These are phyloP conservation scores for Moringa oleifera DNA, from an alignment of 345 rosid species.

Conservation along the genomic window DNA sequence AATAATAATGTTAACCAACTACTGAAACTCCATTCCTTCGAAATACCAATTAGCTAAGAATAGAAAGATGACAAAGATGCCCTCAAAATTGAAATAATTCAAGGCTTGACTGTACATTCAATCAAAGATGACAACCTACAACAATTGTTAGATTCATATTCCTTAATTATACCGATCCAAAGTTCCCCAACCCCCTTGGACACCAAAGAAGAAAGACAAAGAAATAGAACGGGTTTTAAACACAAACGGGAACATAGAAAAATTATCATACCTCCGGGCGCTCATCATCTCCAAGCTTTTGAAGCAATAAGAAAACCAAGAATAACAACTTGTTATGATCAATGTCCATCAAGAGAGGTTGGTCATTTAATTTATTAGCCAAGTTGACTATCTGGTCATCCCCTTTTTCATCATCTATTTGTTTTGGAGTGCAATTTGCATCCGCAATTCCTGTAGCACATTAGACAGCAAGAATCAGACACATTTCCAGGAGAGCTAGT, in stretches of 20 bases:
- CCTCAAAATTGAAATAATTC: no score
- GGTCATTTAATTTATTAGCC: conserved; percentile 26
- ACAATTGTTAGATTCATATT: no score
- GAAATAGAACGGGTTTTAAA: not conserved
- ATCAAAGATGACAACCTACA: no score
- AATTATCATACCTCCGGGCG: conserved; percentile 79
- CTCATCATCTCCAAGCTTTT: conserved; percentile 90
- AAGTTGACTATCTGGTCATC: conserved; percentile 31
- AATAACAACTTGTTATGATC: conserved; percentile 69
- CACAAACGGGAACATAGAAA: conserved; percentile 6
- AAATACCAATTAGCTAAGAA: not conserved
- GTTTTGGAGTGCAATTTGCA: conserved; percentile 27
- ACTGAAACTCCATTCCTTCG: not conserved
- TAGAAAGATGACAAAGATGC: no score
- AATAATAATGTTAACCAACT: not conserved
- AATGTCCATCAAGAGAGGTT: conserved; percentile 26
- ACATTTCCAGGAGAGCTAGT: conserved; percentile 7
- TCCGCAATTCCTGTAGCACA: conserved; percentile 28
- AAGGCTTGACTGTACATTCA: no score
- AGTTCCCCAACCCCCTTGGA: no score
- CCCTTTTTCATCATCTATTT: conserved; percentile 38
- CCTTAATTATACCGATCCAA: no score
- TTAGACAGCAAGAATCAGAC: conserved; percentile 3
- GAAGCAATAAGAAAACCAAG: conserved; percentile 82
- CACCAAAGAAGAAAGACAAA: no score